Evolutionary conservation across 2,329 filamentous ascomycete species (phyloP).

Genomic region (Penicillium paneum): DNA sequence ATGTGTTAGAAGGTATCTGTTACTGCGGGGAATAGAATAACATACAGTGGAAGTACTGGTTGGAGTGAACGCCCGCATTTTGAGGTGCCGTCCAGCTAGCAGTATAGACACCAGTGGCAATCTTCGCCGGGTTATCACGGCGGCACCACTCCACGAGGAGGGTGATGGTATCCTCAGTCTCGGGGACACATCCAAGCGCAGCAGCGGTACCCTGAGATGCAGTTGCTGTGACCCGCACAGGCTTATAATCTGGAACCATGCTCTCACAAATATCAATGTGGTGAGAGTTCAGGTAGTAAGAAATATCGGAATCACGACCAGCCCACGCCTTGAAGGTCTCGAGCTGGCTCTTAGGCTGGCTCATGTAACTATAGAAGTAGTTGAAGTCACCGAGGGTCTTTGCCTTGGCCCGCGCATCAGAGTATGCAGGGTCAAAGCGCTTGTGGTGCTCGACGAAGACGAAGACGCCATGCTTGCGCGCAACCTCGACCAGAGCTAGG

Average conservation of each 20-base stretch:
- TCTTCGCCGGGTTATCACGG: conserved; percentile 63
- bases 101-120: conserved; percentile 85
- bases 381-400: conserved; percentile 85
- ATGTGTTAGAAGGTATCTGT: background rate
- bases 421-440: conserved; percentile 89
- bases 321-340: conserved; percentile 96
- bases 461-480: conserved; percentile 73
- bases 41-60: conserved; percentile 87
- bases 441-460: conserved; percentile 97
- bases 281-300: conserved; percentile 93
- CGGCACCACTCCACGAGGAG: conserved; percentile 85
- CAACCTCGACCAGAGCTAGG: conserved; percentile 68
- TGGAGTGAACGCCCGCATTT: conserved; percentile 89
- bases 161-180: conserved; percentile 91
- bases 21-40: background rate
- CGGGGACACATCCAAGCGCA: conserved; percentile 70
- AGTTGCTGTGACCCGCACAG: conserved; percentile 74
- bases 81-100: conserved; percentile 93
- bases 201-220: conserved; percentile 77
- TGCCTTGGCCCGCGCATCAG: conserved; percentile 77
- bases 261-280: conserved; percentile 90
- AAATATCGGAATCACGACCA: conserved; percentile 86
- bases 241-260: conserved; percentile 80
- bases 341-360: conserved; percentile 83
- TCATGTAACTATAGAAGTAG: conserved; percentile 98